Evolutionary conservation across 352 stramenopile genomes (phyloP).

Genomic region (Phytophthora megakarya): DNA sequence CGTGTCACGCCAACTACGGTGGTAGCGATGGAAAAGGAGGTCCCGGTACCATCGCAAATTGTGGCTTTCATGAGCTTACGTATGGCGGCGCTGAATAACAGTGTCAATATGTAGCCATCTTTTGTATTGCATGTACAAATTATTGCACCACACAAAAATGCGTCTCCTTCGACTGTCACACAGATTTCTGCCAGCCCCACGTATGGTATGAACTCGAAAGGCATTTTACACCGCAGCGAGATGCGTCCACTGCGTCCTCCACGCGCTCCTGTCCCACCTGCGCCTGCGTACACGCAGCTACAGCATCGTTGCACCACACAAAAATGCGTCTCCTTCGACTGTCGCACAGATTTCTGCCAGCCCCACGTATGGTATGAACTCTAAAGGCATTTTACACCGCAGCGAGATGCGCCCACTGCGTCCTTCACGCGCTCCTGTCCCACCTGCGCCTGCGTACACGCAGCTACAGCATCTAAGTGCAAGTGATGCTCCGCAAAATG

Average conservation of each 20-base stretch:
- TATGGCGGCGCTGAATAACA: neutral
- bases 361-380: too few species aligned
- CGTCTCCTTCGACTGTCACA: conserved; percentile 30
- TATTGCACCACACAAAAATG: conserved; percentile 13
- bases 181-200: conserved; percentile 16
- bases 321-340: conserved; percentile 22
- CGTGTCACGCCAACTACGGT: conserved; percentile 65
- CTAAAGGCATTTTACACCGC: conserved; percentile 20
- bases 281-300: conserved; percentile 21
- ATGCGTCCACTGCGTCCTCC: conserved; percentile 25
- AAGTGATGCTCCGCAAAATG: neutral
- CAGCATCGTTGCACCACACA: conserved; percentile 14
- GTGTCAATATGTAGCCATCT: neutral
- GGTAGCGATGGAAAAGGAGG: conserved; percentile 76
- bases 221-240: conserved; percentile 22
- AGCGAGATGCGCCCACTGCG: conserved; percentile 24
- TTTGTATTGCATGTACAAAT: too few species aligned
- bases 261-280: conserved; percentile 15
- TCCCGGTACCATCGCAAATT: conserved; percentile 70
- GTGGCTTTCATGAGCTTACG: conserved; percentile 63
- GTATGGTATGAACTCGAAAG: conserved; percentile 32
- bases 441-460: conserved; percentile 11
- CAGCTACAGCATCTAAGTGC: conserved; percentile 15
- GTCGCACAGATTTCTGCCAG: conserved; percentile 20
- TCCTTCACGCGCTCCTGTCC: conserved; percentile 25